Evolutionary conservation across 106 monocot genomes (phyloP).

Genomic region (Ottelia alismoides): DNA sequence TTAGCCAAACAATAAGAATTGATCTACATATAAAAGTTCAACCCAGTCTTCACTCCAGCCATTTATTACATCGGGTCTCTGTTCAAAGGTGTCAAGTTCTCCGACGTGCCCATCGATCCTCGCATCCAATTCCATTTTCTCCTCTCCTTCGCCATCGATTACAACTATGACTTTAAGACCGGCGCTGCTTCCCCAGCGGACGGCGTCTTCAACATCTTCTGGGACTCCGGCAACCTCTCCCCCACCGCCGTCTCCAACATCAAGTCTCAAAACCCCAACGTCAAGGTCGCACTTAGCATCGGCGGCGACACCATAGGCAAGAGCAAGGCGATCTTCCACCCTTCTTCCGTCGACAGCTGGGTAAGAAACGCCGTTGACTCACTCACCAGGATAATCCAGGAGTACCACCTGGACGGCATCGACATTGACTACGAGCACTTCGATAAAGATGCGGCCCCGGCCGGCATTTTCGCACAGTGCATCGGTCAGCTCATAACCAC

Average conservation of each 20-base stretch:
- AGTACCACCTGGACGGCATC: constrained; percentile 5
- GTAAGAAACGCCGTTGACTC: constrained; percentile 5
- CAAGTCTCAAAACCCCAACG: not conserved
- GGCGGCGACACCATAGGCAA: constrained; percentile 4
- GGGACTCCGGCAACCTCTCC: not conserved
- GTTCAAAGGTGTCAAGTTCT: constrained; percentile 1
- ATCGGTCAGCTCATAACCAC: not conserved
- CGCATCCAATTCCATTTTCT: constrained; percentile 1
- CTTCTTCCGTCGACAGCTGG: not conserved
- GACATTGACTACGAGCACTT: constrained; percentile 14
- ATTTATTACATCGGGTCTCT: constrained; percentile 5
- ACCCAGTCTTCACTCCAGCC: too few relatives aligned
- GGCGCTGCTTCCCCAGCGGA: not conserved
- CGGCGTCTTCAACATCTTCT: constrained; percentile 6
- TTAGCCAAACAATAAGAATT: too few relatives aligned
- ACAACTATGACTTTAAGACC: too few relatives aligned
- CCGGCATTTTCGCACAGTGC: constrained; percentile 1
- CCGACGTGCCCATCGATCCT: constrained; percentile 1
- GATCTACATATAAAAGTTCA: too few relatives aligned
- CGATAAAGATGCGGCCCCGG: not conserved
- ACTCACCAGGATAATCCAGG: constrained; percentile 1
- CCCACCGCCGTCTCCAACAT: not conserved
- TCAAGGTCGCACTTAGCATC: constrained; percentile 2
- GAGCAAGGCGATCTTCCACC: not conserved
- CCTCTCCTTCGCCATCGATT: constrained; percentile 10